Evolutionary conservation across 179 eudicot genomes (phyloP), one percentile per base, ranked within the genome.

Genomic region (Kewa caespitosa): DNA sequence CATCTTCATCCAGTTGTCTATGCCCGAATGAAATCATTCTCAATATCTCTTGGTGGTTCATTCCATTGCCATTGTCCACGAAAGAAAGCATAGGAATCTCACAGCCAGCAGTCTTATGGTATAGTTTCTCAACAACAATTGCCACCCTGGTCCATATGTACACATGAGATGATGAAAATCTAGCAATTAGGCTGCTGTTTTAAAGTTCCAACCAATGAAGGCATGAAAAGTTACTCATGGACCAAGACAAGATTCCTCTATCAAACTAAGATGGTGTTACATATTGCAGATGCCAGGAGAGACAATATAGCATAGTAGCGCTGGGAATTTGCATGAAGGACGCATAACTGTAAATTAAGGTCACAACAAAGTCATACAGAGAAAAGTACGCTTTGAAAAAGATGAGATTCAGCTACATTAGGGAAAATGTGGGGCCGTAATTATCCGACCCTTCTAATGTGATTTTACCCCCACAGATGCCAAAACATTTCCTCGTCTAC

Each of bases 1-100:
- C 85, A 79, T 84, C 87, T 63, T 76, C 85, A 65, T 89, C 89
- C 31, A 84, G 85, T 82, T 84, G 87, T 73, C 79, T 81, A 82
- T 87, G 97, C 55, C 97, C 97, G 84, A 92, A 92, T 64, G 92
- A 82, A 74, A 87, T 25, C 94, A 92, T 90, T 76, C 86, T 89
- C 68, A 78, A 55, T 67, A 92, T 90, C 72, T 89, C 90, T 50
- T 74, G 70, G 82, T 87, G 91, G 73, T 74, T 80, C 97, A 92
- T 92, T 62, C 97, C 97, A 76, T 66, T 78, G 33, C 97, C 97
- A 81, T 92, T 86, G 80, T 92, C 95, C 57, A 85, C 74, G 60
- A 92, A 23, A 30, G 84, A 83, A 66, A 92, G 83, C 97, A 92
- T 86, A 52, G 97, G 90, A 73, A 89, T 87, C 69, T 85, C 85